phyloP scores from a whole-genome alignment of 768 basidiomycete species.

The Phylloporus arenicola region DNA sequence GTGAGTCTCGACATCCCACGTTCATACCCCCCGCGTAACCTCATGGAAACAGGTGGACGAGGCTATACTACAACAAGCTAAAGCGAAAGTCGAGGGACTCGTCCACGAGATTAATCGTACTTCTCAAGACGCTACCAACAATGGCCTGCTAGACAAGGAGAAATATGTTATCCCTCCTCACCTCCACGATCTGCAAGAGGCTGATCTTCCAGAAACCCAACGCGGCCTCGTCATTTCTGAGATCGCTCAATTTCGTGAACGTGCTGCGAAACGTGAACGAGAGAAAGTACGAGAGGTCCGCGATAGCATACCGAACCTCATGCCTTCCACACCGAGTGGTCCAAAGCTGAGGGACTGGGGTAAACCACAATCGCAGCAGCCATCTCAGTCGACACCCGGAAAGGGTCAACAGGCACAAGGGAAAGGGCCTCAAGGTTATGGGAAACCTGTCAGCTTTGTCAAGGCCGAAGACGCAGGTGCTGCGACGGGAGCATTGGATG shows the following conservation, averaged over 20 bases:
- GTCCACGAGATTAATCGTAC: constrained; percentile 66
- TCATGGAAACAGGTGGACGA: constrained; percentile 58
- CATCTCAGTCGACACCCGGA: constrained; percentile 30
- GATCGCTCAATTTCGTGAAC: constrained; percentile 93
- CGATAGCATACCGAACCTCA: constrained; percentile 46
- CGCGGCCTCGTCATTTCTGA: constrained; percentile 93
- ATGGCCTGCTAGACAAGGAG: constrained; percentile 73
- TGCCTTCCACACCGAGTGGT: constrained; percentile 51
- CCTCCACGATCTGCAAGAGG: constrained; percentile 92
- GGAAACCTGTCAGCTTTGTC: constrained; percentile 80
- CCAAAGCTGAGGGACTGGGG: constrained; percentile 81
- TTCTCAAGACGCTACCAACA: constrained; percentile 71
- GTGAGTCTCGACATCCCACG: constrained; percentile 41
- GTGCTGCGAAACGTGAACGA: constrained; percentile 84
- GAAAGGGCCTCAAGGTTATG: constrained; percentile 70
- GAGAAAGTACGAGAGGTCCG: constrained; percentile 82
- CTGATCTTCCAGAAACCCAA: constrained; percentile 90
- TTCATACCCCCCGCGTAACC: neutral
- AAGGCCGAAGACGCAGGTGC: constrained; percentile 52
- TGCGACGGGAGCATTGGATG: constrained; percentile 31
- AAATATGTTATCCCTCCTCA: constrained; percentile 93
- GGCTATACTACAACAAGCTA: constrained; percentile 53
- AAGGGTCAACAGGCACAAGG: constrained; percentile 50
- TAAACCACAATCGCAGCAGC: constrained; percentile 39
- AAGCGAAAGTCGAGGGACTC: constrained; percentile 56